Conservation (phyloP, 2,329 filamentous ascomycete genomes). For the Orbilia brochopaga region DNA sequence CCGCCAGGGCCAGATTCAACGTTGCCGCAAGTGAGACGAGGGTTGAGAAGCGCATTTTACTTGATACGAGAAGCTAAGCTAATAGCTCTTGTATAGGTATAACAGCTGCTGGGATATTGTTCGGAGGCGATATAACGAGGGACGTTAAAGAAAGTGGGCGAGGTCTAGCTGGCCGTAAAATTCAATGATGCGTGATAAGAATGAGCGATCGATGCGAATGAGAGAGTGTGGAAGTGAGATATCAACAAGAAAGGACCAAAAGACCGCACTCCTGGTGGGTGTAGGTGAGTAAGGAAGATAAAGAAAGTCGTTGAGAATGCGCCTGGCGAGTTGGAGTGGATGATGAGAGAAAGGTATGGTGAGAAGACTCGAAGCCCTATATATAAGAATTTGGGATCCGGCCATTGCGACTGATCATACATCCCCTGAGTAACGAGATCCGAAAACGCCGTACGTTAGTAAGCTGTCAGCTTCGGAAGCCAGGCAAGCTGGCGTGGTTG, state of each 20-base stretch:
- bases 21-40: conserved; percentile 14
- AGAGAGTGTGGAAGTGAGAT: not conserved
- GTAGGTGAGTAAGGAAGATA: conserved; percentile 18
- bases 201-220: not conserved
- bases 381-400: too few species aligned
- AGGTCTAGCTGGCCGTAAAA: not conserved
- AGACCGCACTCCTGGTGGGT: conserved; percentile 47
- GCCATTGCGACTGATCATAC: too few species aligned
- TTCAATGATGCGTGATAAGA: not conserved
- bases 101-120: not conserved
- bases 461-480: not conserved
- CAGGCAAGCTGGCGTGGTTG: not conserved
- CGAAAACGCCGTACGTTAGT: too few species aligned
- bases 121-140: not conserved
- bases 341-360: conserved; percentile 6
- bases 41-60: conserved; percentile 38
- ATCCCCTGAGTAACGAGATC: too few species aligned
- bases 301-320: conserved; percentile 24
- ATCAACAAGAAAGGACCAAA: not conserved
- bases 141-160: not conserved
- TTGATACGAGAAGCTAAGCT: not conserved
- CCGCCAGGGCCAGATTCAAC: conserved; percentile 18
- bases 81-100: not conserved
- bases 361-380: not conserved
- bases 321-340: conserved; percentile 31